These are phyloP conservation scores for Trichopus zeylanicus DNA, from an alignment of 116 monocot species.

Conservation along the genomic window DNA sequence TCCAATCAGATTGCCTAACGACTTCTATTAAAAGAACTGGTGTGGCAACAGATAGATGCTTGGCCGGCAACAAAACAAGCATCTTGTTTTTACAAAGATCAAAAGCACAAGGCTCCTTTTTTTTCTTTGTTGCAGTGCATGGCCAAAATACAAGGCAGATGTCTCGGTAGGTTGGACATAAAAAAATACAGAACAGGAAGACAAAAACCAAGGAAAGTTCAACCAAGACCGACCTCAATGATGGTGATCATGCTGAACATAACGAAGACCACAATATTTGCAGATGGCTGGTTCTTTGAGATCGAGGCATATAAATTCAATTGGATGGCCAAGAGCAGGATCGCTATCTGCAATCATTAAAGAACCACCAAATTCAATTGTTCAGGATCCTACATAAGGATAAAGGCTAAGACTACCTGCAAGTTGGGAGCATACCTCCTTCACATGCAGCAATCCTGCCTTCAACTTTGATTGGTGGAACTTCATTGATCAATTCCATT, in stretches of 20 bases:
- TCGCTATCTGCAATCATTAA: slow-evolving; percentile 35
- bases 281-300: slow-evolving; percentile 65
- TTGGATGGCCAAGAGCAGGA: slow-evolving; percentile 83
- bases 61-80: no score
- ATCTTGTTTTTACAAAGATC: no score
- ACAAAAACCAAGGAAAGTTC: no score
- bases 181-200: no score
- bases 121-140: no score
- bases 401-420: not conserved
- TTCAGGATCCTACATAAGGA: not conserved
- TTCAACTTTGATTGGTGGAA: slow-evolving; percentile 89
- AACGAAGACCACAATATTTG: slow-evolving; percentile 96
- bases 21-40: no score
- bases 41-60: no score
- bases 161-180: no score
- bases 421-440: slow-evolving; percentile 36
- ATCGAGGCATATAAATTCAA: slow-evolving; percentile 93
- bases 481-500: slow-evolving; percentile 96
- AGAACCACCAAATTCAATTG: not conserved
- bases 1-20: no score
- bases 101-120: no score
- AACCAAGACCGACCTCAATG: not conserved
- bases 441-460: slow-evolving; percentile 78
- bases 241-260: slow-evolving; percentile 43
- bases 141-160: no score